phyloP scores from a whole-genome alignment of 805 yeast genomes.

The Starmera dryadoides region DNA sequence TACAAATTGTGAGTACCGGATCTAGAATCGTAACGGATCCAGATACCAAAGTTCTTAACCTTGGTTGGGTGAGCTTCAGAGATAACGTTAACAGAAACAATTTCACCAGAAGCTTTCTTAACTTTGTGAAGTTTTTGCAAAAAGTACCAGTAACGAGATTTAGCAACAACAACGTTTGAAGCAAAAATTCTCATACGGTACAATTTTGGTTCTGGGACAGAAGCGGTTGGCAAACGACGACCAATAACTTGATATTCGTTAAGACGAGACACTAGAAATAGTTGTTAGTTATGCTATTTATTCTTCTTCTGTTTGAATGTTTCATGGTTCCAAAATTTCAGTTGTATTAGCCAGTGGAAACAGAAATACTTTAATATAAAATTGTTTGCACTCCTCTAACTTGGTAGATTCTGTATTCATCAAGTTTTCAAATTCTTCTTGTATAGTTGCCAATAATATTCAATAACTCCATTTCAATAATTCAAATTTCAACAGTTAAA shows the following conservation, averaged over 20 bases:
- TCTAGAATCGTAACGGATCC: constrained; percentile 99
- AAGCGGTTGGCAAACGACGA: constrained; percentile 99
- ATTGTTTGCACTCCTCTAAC: no score
- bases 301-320: not conserved
- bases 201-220: constrained; percentile 99
- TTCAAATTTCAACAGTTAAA: no score
- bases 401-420: no score
- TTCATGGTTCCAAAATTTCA: no score
- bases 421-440: no score
- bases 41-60: constrained; percentile 99
- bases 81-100: constrained; percentile 87
- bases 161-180: constrained; percentile 97
- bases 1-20: constrained; percentile 99
- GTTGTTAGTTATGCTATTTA: constrained; percentile 4
- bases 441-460: no score
- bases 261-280: constrained; percentile 76
- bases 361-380: no score
- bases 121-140: constrained; percentile 99
- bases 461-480: no score
- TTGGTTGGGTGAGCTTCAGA: constrained; percentile 96
- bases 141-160: constrained; percentile 99
- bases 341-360: no score
- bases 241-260: constrained; percentile 99
- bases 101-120: constrained; percentile 99
- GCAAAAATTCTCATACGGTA: constrained; percentile 99